Evolutionary conservation across 129 eudicot genomes (phyloP).

Genomic region (Artemisia tridentata): DNA sequence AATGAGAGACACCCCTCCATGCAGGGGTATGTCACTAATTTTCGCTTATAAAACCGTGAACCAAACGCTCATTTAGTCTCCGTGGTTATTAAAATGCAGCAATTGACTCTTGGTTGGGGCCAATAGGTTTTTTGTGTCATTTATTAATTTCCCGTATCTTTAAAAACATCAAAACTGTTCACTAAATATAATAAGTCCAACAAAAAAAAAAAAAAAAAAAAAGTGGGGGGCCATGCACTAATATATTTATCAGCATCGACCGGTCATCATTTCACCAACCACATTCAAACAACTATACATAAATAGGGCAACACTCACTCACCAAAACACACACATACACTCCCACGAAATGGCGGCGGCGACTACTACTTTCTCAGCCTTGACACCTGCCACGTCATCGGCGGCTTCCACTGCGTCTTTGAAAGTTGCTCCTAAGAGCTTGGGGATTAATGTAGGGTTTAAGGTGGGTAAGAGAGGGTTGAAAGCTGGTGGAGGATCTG

Average conservation of each 20-base stretch:
- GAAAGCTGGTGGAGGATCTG: conserved; percentile 45
- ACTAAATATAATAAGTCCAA: no score
- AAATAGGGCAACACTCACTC: conserved; percentile 24
- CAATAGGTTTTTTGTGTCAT: no score
- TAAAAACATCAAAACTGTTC: no score
- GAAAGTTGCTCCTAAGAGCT: conserved; percentile 24
- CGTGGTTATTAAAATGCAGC: no score
- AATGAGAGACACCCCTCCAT: no score
- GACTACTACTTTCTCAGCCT: conserved; percentile 19
- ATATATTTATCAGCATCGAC: conserved; percentile 5
- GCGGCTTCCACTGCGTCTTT: conserved; percentile 18
- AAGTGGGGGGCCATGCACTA: background rate
- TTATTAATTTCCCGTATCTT: no score
- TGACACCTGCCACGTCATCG: conserved; percentile 34
- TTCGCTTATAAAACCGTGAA: no score
- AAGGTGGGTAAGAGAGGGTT: conserved; percentile 38
- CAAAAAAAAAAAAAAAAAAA: no score
- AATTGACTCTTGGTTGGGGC: no score
- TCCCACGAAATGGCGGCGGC: conserved; percentile 29
- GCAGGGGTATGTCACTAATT: no score
- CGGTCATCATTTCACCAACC: background rate
- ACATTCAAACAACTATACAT: background rate
- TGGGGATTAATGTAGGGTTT: conserved; percentile 46
- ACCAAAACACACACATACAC: background rate
- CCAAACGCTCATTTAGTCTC: no score